Evolutionary conservation across 2,329 filamentous ascomycete species (phyloP).

Genomic region (Cladosporium sp.): DNA sequence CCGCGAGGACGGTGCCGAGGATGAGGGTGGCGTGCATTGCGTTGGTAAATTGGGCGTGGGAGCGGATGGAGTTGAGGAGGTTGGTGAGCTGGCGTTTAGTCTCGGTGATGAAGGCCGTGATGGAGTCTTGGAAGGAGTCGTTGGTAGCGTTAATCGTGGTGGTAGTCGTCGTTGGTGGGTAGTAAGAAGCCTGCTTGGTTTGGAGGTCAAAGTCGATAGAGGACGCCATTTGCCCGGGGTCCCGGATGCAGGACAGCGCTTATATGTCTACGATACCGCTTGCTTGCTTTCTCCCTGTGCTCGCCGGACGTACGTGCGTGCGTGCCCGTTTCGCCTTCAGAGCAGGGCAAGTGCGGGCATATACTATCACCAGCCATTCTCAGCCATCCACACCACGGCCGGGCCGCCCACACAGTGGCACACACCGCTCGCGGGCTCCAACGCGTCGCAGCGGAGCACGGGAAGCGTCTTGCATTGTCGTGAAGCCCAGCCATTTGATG

Average conservation of each 20-base stretch:
- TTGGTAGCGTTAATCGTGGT: neutral
- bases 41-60: slow-evolving; percentile 11
- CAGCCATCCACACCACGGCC: slow-evolving; percentile 10
- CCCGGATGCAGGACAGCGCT: slow-evolving; percentile 9
- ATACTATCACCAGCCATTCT: slow-evolving; percentile 17
- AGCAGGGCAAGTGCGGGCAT: slow-evolving; percentile 12
- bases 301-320: neutral
- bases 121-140: neutral
- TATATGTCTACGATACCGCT: slow-evolving; percentile 14
- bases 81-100: slow-evolving; percentile 6
- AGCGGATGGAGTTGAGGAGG: neutral
- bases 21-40: slow-evolving; percentile 17
- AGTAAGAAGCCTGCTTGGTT: neutral
- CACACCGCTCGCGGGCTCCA: slow-evolving; percentile 2
- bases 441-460: slow-evolving; percentile 12
- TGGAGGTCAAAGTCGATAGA: slow-evolving; percentile 12
- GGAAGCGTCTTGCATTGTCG: slow-evolving; percentile 14
- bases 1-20: slow-evolving; percentile 16
- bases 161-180: neutral
- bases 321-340: slow-evolving; percentile 17
- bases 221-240: slow-evolving; percentile 9
- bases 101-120: neutral
- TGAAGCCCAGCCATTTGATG: slow-evolving; percentile 18
- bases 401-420: neutral
- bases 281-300: neutral